Conservation (phyloP, 805 yeast species). For the Blastobotrys americana region DNA sequence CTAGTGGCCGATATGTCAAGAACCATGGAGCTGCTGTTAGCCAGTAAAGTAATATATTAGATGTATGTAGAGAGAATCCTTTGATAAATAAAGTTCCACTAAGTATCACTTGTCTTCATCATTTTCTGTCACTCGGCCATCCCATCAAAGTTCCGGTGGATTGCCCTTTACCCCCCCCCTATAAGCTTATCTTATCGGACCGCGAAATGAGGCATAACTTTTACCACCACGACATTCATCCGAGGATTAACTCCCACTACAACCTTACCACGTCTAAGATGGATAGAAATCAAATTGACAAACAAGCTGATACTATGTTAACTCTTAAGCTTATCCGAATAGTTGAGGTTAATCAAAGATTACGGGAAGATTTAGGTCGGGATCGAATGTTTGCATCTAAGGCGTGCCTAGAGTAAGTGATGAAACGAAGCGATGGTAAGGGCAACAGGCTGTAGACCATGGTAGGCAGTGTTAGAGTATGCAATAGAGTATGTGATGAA, state of each 20-base stretch:
- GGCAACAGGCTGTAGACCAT: not conserved
- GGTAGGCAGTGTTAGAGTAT: no score
- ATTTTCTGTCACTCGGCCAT: no score
- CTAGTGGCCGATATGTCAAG: slow-evolving; percentile 94
- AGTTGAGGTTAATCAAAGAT: slow-evolving; percentile 13
- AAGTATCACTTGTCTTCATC: no score
- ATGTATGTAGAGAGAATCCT: no score
- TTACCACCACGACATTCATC: not conserved
- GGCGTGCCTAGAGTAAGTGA: slow-evolving; percentile 11
- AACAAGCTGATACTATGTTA: slow-evolving; percentile 12
- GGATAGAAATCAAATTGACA: slow-evolving; percentile 5
- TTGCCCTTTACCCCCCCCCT: no score
- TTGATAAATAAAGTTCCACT: no score
- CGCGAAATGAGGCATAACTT: slow-evolving; percentile 1
- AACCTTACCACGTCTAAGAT: no score
- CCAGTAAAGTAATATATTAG: not conserved
- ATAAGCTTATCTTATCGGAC: not conserved
- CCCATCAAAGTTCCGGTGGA: no score
- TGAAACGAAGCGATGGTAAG: not conserved
- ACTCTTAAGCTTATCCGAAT: slow-evolving; percentile 12
- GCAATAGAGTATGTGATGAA: no score
- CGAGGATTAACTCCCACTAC: no score
- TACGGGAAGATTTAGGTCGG: slow-evolving; percentile 14
- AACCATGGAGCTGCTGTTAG: slow-evolving; percentile 43
- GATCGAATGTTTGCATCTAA: slow-evolving; percentile 15